Conservation (phyloP, 768 basidiomycete genomes). For the Chalciporus chontae region DNA sequence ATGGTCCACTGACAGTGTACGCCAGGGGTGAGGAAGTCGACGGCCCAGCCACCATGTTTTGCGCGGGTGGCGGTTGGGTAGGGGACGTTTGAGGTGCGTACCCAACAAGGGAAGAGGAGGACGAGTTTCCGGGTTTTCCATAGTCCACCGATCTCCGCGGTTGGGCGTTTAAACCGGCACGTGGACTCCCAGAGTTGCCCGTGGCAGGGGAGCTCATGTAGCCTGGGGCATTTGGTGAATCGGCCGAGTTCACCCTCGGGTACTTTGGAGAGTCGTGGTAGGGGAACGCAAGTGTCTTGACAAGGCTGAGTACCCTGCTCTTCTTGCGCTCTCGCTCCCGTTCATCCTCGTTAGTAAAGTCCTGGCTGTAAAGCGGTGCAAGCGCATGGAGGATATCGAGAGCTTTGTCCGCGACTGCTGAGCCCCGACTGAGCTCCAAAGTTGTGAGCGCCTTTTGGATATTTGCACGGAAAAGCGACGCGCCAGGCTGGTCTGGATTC, state of each 20-base stretch:
- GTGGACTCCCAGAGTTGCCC: constrained; percentile 58
- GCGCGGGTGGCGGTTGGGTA: constrained; percentile 20
- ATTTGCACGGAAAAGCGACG: constrained; percentile 69
- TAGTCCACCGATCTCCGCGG: constrained; percentile 27
- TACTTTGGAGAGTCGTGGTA: constrained; percentile 65
- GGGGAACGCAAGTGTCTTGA: constrained; percentile 78
- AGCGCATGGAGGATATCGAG: constrained; percentile 67
- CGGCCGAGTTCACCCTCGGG: constrained; percentile 43
- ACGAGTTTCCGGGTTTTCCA: constrained; percentile 17
- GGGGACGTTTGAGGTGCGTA: constrained; percentile 24
- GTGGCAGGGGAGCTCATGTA: constrained; percentile 53
- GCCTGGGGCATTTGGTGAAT: constrained; percentile 46
- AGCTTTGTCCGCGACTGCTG: constrained; percentile 71
- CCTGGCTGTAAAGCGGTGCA: constrained; percentile 67
- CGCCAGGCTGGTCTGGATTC: constrained; percentile 76
- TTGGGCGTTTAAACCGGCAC: constrained; percentile 14
- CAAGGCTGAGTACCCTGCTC: constrained; percentile 57
- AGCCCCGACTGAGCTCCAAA: constrained; percentile 61
- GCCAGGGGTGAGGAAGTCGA: constrained; percentile 24
- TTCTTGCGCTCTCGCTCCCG: constrained; percentile 59
- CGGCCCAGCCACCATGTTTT: constrained; percentile 14
- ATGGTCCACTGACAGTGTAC: constrained; percentile 20
- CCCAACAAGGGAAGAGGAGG: constrained; percentile 27
- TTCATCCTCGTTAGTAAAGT: constrained; percentile 47
- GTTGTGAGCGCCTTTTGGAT: constrained; percentile 66